phyloP scores from a whole-genome alignment of 805 yeast species.

The Wickerhamomyces silvicola region DNA sequence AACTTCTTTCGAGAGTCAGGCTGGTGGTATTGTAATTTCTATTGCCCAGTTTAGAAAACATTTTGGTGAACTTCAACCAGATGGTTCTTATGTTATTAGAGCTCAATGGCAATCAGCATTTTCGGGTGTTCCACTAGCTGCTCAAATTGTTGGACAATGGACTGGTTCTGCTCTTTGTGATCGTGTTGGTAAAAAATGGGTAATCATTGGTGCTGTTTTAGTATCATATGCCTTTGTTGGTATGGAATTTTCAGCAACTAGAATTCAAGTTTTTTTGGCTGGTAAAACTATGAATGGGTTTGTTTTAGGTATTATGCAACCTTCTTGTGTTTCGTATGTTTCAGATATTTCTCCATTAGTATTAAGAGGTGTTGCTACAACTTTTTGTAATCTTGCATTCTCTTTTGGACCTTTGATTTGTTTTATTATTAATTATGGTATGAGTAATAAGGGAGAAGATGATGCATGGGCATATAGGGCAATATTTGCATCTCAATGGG shows the following conservation, averaged over 20 bases:
- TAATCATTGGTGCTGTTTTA: constrained; percentile 23
- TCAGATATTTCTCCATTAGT: constrained; percentile 36
- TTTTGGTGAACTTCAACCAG: constrained; percentile 22
- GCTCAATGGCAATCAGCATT: constrained; percentile 40
- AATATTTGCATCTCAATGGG: constrained; percentile 25
- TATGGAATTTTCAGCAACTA: constrained; percentile 33
- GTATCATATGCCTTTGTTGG: constrained; percentile 29
- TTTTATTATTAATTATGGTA: constrained; percentile 18
- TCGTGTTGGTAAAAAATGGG: constrained; percentile 28
- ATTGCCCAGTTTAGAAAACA: constrained; percentile 30
- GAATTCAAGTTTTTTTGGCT: constrained; percentile 28
- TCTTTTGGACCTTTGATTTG: constrained; percentile 33
- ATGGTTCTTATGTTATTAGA: constrained; percentile 28
- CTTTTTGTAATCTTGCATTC: constrained; percentile 31
- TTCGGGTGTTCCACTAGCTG: constrained; percentile 24
- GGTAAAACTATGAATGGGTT: constrained; percentile 36
- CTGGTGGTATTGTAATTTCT: constrained; percentile 31
- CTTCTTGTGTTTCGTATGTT: constrained; percentile 31
- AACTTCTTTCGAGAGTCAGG: constrained; percentile 37
- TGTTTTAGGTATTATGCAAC: constrained; percentile 33
- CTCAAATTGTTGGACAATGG: constrained; percentile 26
- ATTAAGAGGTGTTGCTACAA: constrained; percentile 31
- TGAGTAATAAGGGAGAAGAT: constrained; percentile 12
- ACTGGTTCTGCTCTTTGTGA: constrained; percentile 21
- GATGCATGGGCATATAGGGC: constrained; percentile 26